Evolutionary conservation across 345 rosid species (phyloP).

Genomic region (Viola odorata): DNA sequence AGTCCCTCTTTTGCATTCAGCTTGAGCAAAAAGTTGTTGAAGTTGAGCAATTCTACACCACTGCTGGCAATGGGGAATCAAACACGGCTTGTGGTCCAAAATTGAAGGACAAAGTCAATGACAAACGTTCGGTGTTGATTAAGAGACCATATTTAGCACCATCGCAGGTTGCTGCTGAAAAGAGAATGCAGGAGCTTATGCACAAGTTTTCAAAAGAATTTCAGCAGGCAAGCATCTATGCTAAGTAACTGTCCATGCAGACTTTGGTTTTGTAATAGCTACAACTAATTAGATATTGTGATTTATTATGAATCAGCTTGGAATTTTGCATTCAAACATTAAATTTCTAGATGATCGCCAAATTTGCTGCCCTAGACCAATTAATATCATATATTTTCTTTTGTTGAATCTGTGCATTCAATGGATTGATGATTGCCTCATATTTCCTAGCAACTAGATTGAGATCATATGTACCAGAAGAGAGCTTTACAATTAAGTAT

Average conservation of each 20-base stretch:
- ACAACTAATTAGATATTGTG: neutral
- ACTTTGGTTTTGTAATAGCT: neutral
- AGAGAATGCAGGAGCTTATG: slow-evolving; percentile 91
- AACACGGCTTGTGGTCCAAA: slow-evolving; percentile 34
- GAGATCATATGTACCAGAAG: too few species aligned
- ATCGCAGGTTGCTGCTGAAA: slow-evolving; percentile 73
- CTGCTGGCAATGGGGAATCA: slow-evolving; percentile 25
- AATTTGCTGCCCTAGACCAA: too few species aligned
- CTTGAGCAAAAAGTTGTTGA: slow-evolving; percentile 65
- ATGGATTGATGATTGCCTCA: neutral
- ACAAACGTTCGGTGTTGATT: slow-evolving; percentile 45
- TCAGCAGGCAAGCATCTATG: slow-evolving; percentile 40
- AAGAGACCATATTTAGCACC: slow-evolving; percentile 54
- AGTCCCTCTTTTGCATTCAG: slow-evolving; percentile 27
- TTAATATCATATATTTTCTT: too few species aligned
- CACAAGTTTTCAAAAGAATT: slow-evolving; percentile 70
- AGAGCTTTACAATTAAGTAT: too few species aligned
- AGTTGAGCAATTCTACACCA: slow-evolving; percentile 57
- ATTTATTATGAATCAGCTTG: neutral
- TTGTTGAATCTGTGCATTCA: neutral
- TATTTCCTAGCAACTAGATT: too few species aligned
- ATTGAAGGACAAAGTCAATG: slow-evolving; percentile 50
- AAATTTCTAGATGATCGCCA: too few species aligned
- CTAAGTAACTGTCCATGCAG: neutral
- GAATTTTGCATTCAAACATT: neutral